These are phyloP conservation scores for Glarea lozoyensis DNA, from an alignment of 495 filamentous ascomycete genomes.

Conservation along the genomic window DNA sequence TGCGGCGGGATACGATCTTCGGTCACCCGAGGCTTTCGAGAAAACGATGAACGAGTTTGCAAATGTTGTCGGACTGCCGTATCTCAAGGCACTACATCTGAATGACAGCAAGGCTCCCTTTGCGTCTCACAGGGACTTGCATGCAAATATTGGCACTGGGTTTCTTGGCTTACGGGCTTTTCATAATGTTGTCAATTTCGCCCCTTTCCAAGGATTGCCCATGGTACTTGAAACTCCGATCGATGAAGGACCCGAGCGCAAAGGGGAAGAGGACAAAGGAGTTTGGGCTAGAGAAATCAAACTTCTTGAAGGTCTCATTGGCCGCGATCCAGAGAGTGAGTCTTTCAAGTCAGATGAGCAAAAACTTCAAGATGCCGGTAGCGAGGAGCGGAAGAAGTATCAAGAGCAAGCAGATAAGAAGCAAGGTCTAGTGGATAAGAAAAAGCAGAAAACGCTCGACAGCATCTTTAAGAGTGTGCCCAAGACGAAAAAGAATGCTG, in stretches of 20 bases:
- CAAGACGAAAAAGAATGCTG: conserved; percentile 3
- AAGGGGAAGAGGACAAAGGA: conserved; percentile 57
- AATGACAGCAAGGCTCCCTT: conserved; percentile 92
- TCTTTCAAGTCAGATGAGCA: conserved; percentile 59
- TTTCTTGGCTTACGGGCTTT: conserved; percentile 87
- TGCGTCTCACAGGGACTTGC: conserved; percentile 68
- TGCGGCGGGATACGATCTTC: conserved; percentile 84
- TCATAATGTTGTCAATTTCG: conserved; percentile 82
- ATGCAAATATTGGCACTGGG: conserved; percentile 90
- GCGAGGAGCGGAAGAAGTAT: conserved; percentile 60
- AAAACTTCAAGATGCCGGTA: conserved; percentile 57
- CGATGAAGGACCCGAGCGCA: conserved; percentile 48
- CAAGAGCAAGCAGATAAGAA: conserved; percentile 70
- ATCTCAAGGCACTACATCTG: conserved; percentile 78
- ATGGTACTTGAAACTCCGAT: conserved; percentile 96
- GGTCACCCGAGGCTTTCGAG: conserved; percentile 62
- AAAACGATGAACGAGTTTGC: conserved; percentile 69
- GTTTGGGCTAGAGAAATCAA: conserved; percentile 85
- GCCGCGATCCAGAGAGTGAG: conserved; percentile 60
- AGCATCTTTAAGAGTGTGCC: conserved; percentile 6
- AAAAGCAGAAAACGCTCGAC: conserved; percentile 41
- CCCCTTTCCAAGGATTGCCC: conserved; percentile 65
- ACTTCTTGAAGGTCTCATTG: conserved; percentile 79
- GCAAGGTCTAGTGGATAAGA: conserved; percentile 40
- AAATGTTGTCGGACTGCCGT: conserved; percentile 64